Evolutionary conservation across 2,329 filamentous ascomycete species (phyloP), one percentile per base, ranked within the genome.

Genomic region (Mariannaea elegans): DNA sequence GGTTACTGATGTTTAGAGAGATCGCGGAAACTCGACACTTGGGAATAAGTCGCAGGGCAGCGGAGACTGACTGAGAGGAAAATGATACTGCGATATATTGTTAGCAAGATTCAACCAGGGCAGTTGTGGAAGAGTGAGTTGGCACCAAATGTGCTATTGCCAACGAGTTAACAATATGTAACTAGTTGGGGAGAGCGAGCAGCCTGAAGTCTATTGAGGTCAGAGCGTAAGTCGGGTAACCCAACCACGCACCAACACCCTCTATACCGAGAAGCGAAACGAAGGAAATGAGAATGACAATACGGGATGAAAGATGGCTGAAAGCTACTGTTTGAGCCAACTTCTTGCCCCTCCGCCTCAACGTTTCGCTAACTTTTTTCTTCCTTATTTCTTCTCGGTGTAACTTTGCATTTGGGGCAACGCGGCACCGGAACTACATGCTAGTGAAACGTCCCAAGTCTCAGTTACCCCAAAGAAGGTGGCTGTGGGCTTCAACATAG

Each of bases 371-470:
- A 10, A 9, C 21, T 23, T 27, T 29, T 44, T 18, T 29, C 29
- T 31, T 23, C 27, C 19, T 29, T 14, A n/a, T 31, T 34, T 27
- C 23, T 32, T 12, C 14, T 24, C 38, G 21, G 34, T 32, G 29
- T 7, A 32, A 38, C 19, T 42, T n/a, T 39, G 29, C 14, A 13
- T 5, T 21, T 52, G 10, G 27, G 24, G 32, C 16, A 41, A 21
- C 23, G 36, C 24, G 5, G 34, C 21, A 39, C 56, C 21, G n/a
- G 24, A 38, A 29, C 29, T 39, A 10, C 7, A 36, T 36, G 10
- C 31, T 59, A 16, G 50, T 59, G 49, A 59, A 53, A 59, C 56
- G 38, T 24, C 44, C n/a, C 23, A 19, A 38, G 56, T 59, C 36
- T 59, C 56, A 54, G 38, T 24, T 32, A 38, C 14, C 23, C 34